Conservation (phyloP, 257 asterid genomes). For the Solanum chaucha region DNA sequence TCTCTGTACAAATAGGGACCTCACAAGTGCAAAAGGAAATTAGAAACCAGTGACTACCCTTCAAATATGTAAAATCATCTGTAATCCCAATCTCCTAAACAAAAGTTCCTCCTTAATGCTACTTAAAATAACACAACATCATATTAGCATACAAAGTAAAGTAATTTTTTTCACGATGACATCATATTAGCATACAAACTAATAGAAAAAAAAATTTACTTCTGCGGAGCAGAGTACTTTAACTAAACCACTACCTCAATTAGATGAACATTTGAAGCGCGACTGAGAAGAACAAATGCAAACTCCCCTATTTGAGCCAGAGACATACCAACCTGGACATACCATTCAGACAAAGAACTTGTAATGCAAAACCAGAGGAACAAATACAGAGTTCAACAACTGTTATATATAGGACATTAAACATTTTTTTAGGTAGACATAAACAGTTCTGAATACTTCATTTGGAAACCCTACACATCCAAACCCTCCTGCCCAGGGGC, state of each 20-base stretch:
- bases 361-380: background rate
- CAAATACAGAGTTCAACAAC: background rate
- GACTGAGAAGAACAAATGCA: slow-evolving; percentile 82
- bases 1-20: background rate
- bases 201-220: background rate
- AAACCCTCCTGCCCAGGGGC: background rate
- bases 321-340: slow-evolving; percentile 76
- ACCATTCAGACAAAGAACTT: background rate
- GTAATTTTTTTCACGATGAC: background rate
- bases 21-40: background rate
- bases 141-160: background rate
- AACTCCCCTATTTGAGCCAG: slow-evolving; percentile 91
- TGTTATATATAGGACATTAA: background rate
- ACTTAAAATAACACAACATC: background rate
- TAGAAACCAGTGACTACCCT: background rate
- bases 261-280: slow-evolving; percentile 69
- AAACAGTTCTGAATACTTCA: background rate
- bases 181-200: background rate
- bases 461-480: background rate
- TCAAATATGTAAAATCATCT: background rate
- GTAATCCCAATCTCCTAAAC: background rate
- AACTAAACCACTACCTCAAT: slow-evolving; percentile 37
- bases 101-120: background rate
- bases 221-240: background rate
- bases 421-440: background rate